Conservation (phyloP, 2,329 filamentous ascomycete species). For the Beauveria asiatica region DNA sequence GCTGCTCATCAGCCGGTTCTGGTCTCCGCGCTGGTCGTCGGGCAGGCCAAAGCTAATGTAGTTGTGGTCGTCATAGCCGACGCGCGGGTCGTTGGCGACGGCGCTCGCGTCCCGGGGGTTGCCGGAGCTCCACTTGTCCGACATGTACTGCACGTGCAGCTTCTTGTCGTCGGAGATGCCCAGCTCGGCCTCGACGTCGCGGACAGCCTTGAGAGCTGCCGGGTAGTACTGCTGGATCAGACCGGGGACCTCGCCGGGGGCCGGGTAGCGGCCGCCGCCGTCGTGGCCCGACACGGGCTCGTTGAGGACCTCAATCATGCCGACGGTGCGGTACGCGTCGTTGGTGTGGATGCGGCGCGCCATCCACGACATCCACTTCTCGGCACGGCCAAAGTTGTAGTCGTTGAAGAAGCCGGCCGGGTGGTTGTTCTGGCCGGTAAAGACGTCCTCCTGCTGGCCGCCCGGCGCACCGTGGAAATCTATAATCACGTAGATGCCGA, state of each 20-base stretch:
- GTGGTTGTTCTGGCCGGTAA: slow-evolving; percentile 31
- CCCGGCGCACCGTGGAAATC: slow-evolving; percentile 37
- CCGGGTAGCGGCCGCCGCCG: slow-evolving; percentile 15
- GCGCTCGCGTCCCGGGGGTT: slow-evolving; percentile 13
- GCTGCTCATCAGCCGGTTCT: slow-evolving; percentile 17
- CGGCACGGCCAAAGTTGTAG: slow-evolving; percentile 47
- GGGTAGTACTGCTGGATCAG: slow-evolving; percentile 17
- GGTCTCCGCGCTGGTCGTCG: slow-evolving; percentile 12
- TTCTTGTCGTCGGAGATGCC: slow-evolving; percentile 13
- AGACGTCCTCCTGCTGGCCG: slow-evolving; percentile 34
- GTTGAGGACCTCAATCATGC: slow-evolving; percentile 51
- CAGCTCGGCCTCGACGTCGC: slow-evolving; percentile 16
- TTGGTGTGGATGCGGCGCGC: slow-evolving; percentile 42
- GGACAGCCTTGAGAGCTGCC: slow-evolving; percentile 17
- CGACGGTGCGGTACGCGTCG: slow-evolving; percentile 43
- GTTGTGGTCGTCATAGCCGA: slow-evolving; percentile 49
- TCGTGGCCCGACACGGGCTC: slow-evolving; percentile 35
- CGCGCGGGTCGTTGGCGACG: slow-evolving; percentile 30
- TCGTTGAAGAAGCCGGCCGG: slow-evolving; percentile 45
- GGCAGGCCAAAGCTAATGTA: slow-evolving; percentile 26
- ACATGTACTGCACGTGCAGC: slow-evolving; percentile 40
- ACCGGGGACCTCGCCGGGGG: slow-evolving; percentile 17
- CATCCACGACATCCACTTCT: slow-evolving; percentile 47
- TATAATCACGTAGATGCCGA: slow-evolving; percentile 25
- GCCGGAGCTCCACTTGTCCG: slow-evolving; percentile 44